phyloP scores from a whole-genome alignment of 345 rosid species.

The Eucalyptus curtisii region DNA sequence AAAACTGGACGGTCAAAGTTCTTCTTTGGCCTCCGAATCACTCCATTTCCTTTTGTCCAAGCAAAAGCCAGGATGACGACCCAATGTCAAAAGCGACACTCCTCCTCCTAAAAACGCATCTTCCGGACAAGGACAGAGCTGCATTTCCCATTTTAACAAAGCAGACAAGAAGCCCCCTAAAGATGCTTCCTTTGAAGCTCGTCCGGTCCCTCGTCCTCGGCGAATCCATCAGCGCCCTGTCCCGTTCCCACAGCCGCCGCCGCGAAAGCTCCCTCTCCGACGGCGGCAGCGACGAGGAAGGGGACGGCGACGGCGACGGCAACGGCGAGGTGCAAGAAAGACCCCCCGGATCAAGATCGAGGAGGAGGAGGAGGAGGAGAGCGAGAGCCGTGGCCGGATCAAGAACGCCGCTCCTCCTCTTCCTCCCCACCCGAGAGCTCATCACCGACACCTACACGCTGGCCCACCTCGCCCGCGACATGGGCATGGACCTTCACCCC shows the following conservation, averaged over 20 bases:
- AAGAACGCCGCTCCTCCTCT: slow-evolving; percentile 39
- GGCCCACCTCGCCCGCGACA: slow-evolving; percentile 52
- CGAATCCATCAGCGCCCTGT: slow-evolving; percentile 15
- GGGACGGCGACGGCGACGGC: not conserved
- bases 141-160: not conserved
- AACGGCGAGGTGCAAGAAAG: not conserved
- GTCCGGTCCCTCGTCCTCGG: slow-evolving; percentile 47
- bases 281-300: not conserved
- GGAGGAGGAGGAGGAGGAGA: slow-evolving; percentile 2
- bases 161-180: not conserved
- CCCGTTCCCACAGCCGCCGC: not conserved
- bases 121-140: not conserved
- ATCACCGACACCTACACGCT: slow-evolving; percentile 43
- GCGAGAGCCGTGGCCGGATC: not conserved
- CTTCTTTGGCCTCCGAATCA: not conserved
- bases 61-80: not conserved
- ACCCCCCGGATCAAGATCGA: slow-evolving; percentile 8
- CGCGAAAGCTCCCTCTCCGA: not conserved
- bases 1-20: not conserved
- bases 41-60: not conserved
- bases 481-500: slow-evolving; percentile 66
- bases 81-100: not conserved
- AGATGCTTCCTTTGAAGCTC: slow-evolving; percentile 61
- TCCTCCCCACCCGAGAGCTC: slow-evolving; percentile 42
- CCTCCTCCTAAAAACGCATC: not conserved